These are phyloP conservation scores for Chaetomium fimeti DNA, from an alignment of 495 filamentous ascomycete species.

Conservation along the genomic window DNA sequence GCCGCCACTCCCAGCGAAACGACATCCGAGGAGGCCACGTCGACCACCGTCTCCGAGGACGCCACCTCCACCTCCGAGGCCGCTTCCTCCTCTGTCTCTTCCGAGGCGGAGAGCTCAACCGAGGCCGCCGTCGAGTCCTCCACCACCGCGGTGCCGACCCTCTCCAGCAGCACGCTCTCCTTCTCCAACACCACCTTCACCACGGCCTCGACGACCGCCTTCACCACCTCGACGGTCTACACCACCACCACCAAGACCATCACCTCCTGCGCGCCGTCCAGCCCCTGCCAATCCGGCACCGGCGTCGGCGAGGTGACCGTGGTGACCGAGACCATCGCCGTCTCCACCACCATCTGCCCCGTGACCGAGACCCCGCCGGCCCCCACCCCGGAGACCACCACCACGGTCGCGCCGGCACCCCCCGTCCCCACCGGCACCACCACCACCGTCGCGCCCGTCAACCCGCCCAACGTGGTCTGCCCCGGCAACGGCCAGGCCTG, in stretches of 20 bases:
- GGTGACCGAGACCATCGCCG: constrained; percentile 34
- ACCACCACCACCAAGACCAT: constrained; percentile 19
- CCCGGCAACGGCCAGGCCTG: constrained; percentile 4
- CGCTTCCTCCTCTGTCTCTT: constrained; percentile 48
- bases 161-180: constrained; percentile 48
- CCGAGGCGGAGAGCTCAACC: not conserved
- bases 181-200: not conserved
- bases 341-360: constrained; percentile 32
- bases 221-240: constrained; percentile 25
- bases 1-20: not conserved
- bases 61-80: constrained; percentile 21
- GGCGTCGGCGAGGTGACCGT: constrained; percentile 33
- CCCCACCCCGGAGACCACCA: not conserved
- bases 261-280: not conserved
- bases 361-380: constrained; percentile 12
- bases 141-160: constrained; percentile 37
- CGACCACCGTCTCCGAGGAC: not conserved
- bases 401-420: not conserved
- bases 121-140: not conserved
- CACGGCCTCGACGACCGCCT: not conserved
- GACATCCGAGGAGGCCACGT: not conserved
- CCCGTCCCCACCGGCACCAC: not conserved
- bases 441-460: not conserved
- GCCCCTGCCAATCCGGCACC: constrained; percentile 51
- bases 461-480: not conserved